These are phyloP conservation scores for Clarireedia monteithiana DNA, from an alignment of 2,329 filamentous ascomycete species.

Conservation along the genomic window DNA sequence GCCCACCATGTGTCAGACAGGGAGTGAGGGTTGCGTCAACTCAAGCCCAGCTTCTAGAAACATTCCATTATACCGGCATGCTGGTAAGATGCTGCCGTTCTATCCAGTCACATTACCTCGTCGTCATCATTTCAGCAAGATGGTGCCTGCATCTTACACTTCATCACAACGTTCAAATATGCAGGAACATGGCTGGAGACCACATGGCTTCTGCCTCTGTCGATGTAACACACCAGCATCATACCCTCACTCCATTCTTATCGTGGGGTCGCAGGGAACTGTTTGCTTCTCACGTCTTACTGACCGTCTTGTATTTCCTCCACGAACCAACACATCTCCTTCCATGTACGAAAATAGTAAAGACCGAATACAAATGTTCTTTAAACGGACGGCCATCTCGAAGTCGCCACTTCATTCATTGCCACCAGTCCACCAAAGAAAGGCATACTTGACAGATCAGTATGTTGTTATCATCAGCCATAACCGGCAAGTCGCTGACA, in stretches of 20 bases:
- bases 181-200: background rate
- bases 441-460: too few relatives aligned
- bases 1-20: slow-evolving; percentile 4
- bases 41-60: slow-evolving; percentile 5
- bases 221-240: background rate
- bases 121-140: background rate
- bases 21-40: slow-evolving; percentile 2
- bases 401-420: background rate
- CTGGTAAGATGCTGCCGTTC: background rate
- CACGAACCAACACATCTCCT: background rate
- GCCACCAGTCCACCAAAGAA: too few relatives aligned
- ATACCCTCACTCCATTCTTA: background rate
- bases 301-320: background rate
- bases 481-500: background rate
- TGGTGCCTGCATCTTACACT: background rate
- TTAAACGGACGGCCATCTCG: background rate
- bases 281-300: background rate
- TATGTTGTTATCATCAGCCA: background rate
- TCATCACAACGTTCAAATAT: background rate
- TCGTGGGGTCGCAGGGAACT: background rate
- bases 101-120: slow-evolving; percentile 5
- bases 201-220: slow-evolving; percentile 1
- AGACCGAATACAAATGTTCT: background rate
- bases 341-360: background rate
- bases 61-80: background rate